A percentile compares a stretch with the other conserved stretches of the same genome.
These are phyloP conservation scores for Ramaria rubella DNA, from an alignment of 768 basidiomycete genomes.

Conservation along the genomic window DNA sequence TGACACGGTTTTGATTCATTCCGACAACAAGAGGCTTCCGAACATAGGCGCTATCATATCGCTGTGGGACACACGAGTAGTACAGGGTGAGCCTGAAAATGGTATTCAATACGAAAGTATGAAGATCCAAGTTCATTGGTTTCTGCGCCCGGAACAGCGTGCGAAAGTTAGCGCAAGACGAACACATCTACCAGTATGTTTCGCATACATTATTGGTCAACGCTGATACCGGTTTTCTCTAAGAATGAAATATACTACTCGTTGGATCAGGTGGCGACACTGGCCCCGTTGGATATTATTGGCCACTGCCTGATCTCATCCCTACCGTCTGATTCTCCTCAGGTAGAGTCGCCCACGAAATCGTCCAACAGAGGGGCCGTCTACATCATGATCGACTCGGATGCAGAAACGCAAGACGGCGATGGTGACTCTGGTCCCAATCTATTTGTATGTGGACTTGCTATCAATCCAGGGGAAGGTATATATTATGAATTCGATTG, in stretches of 20 bases:
- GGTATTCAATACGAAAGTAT: constrained; percentile 36
- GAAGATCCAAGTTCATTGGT: constrained; percentile 69
- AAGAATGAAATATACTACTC: constrained; percentile 77
- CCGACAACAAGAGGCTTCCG: constrained; percentile 34
- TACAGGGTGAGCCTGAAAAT: constrained; percentile 23
- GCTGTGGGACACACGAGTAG: constrained; percentile 51
- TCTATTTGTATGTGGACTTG: constrained; percentile 50
- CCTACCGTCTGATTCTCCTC: constrained; percentile 18
- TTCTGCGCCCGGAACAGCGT: constrained; percentile 58
- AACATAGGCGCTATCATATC: constrained; percentile 66
- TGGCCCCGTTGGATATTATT: constrained; percentile 47
- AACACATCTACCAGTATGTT: constrained; percentile 50
- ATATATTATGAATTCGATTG: constrained; percentile 59
- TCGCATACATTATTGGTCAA: background rate
- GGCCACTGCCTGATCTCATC: constrained; percentile 42
- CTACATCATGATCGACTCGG: constrained; percentile 15
- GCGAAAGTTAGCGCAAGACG: constrained; percentile 54
- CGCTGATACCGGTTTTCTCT: background rate
- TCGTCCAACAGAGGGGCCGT: background rate
- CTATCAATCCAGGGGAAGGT: constrained; percentile 51
- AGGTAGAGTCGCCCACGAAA: constrained; percentile 10
- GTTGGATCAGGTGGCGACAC: constrained; percentile 38
- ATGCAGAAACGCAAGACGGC: constrained; percentile 18
- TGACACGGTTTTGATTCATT: constrained; percentile 59
- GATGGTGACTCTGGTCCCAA: background rate